These are phyloP conservation scores for Speleostelium caveatum DNA, from an alignment of 78 protist genomes.

Conservation along the genomic window DNA sequence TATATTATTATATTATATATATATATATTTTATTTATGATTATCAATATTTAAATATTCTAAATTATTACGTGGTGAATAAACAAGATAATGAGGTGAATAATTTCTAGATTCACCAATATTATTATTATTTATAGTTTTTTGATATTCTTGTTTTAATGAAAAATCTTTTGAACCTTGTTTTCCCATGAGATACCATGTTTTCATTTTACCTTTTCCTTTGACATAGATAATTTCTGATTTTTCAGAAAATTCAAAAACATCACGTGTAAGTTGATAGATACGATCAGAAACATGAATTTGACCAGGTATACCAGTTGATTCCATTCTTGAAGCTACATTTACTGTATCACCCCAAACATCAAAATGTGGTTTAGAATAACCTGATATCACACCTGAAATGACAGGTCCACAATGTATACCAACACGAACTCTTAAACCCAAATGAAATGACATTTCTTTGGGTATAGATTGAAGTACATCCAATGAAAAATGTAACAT, in stretches of 20 bases:
- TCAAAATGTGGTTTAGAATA: constrained; percentile 81
- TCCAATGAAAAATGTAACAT: constrained; percentile 39
- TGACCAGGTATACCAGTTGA: constrained; percentile 75
- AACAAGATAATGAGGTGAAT: background rate
- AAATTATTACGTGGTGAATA: background rate
- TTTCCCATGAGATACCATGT: constrained; percentile 73
- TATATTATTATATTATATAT: too few relatives aligned
- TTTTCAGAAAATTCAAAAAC: constrained; percentile 42
- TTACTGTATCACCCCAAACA: constrained; percentile 92
- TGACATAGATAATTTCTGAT: constrained; percentile 46
- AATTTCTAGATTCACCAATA: background rate
- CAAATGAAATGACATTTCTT: constrained; percentile 30
- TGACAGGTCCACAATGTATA: constrained; percentile 86
- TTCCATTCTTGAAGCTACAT: constrained; percentile 86
- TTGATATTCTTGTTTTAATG: background rate
- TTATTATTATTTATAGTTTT: too few relatives aligned
- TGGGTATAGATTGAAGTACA: constrained; percentile 14
- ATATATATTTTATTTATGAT: background rate
- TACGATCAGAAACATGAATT: constrained; percentile 67
- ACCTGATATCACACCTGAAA: constrained; percentile 89
- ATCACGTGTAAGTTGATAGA: constrained; percentile 23
- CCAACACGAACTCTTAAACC: constrained; percentile 77
- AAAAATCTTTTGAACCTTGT: background rate
- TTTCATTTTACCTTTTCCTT: constrained; percentile 89
- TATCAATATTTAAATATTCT: background rate